A percentile compares a stretch with the other conserved stretches of the same genome.
These are phyloP conservation scores for Cynara cardunculus DNA, from an alignment of 129 eudicot genomes.

Conservation along the genomic window DNA sequence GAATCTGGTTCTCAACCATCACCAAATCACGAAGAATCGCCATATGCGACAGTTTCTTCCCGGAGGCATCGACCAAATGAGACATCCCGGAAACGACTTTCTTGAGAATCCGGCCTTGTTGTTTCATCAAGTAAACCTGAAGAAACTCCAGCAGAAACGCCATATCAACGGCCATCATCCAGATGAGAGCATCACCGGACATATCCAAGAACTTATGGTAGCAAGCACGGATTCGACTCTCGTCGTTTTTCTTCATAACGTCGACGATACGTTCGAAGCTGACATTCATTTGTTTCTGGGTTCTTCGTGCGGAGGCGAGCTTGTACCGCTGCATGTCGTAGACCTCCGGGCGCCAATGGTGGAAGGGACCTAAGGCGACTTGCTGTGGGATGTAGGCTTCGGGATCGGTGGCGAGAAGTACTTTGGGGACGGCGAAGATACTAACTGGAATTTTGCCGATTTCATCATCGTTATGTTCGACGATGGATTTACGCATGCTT, in stretches of 20 bases:
- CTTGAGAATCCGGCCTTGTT: slow-evolving; percentile 10
- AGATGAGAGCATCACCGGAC: slow-evolving; percentile 43
- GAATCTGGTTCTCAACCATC: slow-evolving; percentile 76
- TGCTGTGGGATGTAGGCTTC: slow-evolving; percentile 48
- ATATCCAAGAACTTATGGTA: slow-evolving; percentile 49
- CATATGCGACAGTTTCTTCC: slow-evolving; percentile 44
- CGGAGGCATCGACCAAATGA: slow-evolving; percentile 38
- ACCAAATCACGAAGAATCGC: slow-evolving; percentile 52
- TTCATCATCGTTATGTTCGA: slow-evolving; percentile 27
- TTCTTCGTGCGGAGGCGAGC: slow-evolving; percentile 45
- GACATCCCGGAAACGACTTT: slow-evolving; percentile 34
- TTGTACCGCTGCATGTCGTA: slow-evolving; percentile 58
- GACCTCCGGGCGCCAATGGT: slow-evolving; percentile 47
- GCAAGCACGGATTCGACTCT: slow-evolving; percentile 40
- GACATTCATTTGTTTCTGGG: slow-evolving; percentile 19
- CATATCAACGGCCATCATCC: slow-evolving; percentile 64
- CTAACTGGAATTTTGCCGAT: slow-evolving; percentile 29
- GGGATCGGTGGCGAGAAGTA: slow-evolving; percentile 32
- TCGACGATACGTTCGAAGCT: slow-evolving; percentile 33
- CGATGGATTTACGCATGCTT: slow-evolving; percentile 24
- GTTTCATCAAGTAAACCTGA: slow-evolving; percentile 21
- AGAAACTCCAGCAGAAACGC: slow-evolving; percentile 55
- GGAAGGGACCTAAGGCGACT: slow-evolving; percentile 62
- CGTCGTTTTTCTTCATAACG: slow-evolving; percentile 15
- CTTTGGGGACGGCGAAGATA: slow-evolving; percentile 46